Percentiles rank a stretch among this genome's conserved stretches.
phyloP scores from a whole-genome alignment of 331 rosid species.

The Spiraea crenata region DNA sequence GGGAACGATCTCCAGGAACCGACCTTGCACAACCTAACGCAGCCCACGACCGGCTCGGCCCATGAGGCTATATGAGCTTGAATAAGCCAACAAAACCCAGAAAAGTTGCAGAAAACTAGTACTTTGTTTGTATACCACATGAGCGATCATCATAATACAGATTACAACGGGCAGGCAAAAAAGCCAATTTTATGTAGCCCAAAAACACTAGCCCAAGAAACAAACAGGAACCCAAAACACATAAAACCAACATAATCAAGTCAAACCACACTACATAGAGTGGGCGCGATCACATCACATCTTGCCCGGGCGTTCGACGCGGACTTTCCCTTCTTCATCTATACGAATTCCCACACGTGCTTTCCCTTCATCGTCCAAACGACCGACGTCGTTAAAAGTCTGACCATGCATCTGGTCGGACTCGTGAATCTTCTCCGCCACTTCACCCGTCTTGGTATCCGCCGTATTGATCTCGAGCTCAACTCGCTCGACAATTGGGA shows the following conservation, averaged over 20 bases:
- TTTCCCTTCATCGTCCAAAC: slow-evolving; percentile 37
- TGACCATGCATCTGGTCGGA: slow-evolving; percentile 52
- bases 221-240: neutral
- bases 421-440: slow-evolving; percentile 38
- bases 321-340: slow-evolving; percentile 16
- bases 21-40: no score
- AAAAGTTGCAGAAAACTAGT: no score
- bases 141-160: neutral
- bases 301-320: slow-evolving; percentile 51
- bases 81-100: no score
- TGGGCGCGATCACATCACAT: slow-evolving; percentile 48
- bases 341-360: slow-evolving; percentile 19
- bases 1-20: no score
- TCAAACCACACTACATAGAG: neutral
- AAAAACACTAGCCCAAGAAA: neutral
- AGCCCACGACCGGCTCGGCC: no score
- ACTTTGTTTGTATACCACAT: no score
- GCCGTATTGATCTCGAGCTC: slow-evolving; percentile 32
- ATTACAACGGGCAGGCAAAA: neutral
- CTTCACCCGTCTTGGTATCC: slow-evolving; percentile 49
- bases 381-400: slow-evolving; percentile 45
- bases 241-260: neutral
- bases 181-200: neutral
- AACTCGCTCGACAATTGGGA: slow-evolving; percentile 16
- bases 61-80: no score